Evolutionary conservation across 345 rosid species (phyloP), one percentile per base, ranked within the genome.

Genomic region (Excoecaria agallocha): DNA sequence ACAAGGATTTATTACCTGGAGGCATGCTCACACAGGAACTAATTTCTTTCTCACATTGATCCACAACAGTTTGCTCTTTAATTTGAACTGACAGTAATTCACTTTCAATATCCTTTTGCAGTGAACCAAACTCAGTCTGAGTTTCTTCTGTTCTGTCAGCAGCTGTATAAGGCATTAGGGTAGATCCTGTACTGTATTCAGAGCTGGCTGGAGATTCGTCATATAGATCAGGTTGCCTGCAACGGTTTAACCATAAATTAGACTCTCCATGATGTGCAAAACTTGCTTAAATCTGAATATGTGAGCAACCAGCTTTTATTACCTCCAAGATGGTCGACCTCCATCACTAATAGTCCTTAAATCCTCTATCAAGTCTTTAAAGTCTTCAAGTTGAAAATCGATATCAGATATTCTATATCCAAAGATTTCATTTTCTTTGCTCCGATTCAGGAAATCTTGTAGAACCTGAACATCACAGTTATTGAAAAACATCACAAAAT

Each of bases 121-220:
- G 49, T 76, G 82, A 68, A 78, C 76, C 82, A 60, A 79, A 69
- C 71, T 84, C 88, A 70, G 79, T 64, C 78, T 80, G 81, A 68
- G 73, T 74, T 77, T 86, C 86, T 67, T 86, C 87, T 65, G 75
- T 78, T 77, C 73, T 80, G 56, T 86, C 92, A 77, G 75, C 81
- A 56, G 79, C 81, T 41, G 74, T 54, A 75, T 73, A 78, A 49
- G 81, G 78, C 82, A 86, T 71, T 30, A 80, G 57, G 56, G 90
- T 90, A 72, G 98, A 95, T 69, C 97, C 98, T 76, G 96, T 88
- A 70, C 98, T 95, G 62, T 88, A 88, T 49, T 89, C 96, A 51
- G 98, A 95, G 81, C 96, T 95, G 74, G 89, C 90, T 56, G 97
- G 92, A 78, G 99, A 87, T 46, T 75, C 96, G 80, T 91, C 91